Evolutionary conservation across 2,329 filamentous ascomycete species (phyloP).

Genomic region (Blastomyces percursus): DNA sequence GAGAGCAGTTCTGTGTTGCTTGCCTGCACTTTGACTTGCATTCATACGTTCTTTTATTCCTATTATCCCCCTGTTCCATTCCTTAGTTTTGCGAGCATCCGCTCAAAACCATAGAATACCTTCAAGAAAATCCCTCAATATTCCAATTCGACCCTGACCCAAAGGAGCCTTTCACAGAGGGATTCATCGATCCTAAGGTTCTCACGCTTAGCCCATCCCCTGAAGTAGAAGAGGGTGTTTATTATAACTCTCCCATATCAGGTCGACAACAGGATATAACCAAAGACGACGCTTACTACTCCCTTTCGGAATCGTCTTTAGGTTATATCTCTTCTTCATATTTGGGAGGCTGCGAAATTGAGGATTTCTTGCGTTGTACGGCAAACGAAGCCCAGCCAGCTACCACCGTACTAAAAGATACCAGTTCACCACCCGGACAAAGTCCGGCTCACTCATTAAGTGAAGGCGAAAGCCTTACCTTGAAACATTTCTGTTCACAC

Average conservation of each 20-base stretch:
- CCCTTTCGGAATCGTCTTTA: not conserved
- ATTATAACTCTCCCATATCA: not conserved
- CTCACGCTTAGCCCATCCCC: not conserved
- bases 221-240: not conserved
- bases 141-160: not conserved
- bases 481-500: not conserved
- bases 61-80: not conserved
- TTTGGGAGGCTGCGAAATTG: not conserved
- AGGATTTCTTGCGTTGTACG: not conserved
- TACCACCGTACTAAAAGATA: not conserved
- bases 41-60: not conserved
- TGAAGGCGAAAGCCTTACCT: too few species aligned
- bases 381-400: not conserved
- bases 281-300: not conserved
- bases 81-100: not conserved
- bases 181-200: not conserved
- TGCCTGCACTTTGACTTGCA: not conserved
- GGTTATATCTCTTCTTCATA: not conserved
- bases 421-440: not conserved
- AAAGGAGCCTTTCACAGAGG: not conserved
- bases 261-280: not conserved
- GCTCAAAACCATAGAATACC: conserved; percentile 2
- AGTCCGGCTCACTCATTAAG: not conserved
- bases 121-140: not conserved
- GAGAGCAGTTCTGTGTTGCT: not conserved